Base-by-base conservation (phyloP, 1,284 basidiomycete species). In the Hymenochaete sp. region DNA sequence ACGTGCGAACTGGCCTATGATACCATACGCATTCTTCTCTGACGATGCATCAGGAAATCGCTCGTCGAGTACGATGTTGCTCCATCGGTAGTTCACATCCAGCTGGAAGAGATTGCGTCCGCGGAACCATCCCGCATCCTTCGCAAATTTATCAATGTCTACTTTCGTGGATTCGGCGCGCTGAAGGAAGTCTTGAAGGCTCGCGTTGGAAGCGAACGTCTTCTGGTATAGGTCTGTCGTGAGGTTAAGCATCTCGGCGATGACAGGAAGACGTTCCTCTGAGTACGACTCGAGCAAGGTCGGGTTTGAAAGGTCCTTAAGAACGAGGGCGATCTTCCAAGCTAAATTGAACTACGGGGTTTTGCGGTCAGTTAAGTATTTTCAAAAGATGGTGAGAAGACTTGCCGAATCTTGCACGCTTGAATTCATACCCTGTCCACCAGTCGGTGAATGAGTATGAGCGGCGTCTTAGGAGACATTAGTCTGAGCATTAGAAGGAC, bases 371-470 rank as follows among this genome's bases (percentile, higher is more conserved):
- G n/a, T n/a, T n/a, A n/a, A n/a, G n/a, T n/a, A n/a, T n/a, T n/a
- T n/a, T n/a, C n/a, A n/a, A n/a, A n/a, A 38, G 24, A 26, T n/a
- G 9, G 36, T 19, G 11, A 21, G 10, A 24, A 13, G 5, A 48
- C 62, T 16, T 38, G 67, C 67, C 1, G 66, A 54, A 51, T 71
- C 68, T 49, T 69, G 67, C 6, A 70, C 55, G 22, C 60, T 51
- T 0, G 62, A 57, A 40, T 71, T 72, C 33, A 69, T 53, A 7
- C 67, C 70, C 47, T 72, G 69, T 11, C 69, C 66, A 18, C 71
- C 70, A 1, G 63, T 62, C 21, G 68, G 68, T 38, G 65, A 68
- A 48, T 72, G 70, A 11, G 67, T 62, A 50, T 68, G 67, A 1
- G 59, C 67, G 19, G 66, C 58, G 53, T 68, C 71, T 72, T 48